These are phyloP conservation scores for Paramecium sexaurelia DNA, from an alignment of 73 alveolate genomes.

Conservation along the genomic window DNA sequence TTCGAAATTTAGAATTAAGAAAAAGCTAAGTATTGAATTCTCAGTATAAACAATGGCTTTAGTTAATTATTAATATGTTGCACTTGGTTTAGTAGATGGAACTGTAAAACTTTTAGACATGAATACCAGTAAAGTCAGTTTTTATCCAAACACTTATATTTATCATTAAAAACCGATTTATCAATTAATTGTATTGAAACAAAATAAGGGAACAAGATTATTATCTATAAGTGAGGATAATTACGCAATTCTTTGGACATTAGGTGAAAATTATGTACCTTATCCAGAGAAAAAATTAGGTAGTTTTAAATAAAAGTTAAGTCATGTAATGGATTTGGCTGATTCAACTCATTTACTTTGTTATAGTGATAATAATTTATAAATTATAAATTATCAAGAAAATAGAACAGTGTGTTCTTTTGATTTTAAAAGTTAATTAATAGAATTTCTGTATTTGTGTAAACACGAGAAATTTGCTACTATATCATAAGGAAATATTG, in stretches of 20 bases:
- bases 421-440: not conserved
- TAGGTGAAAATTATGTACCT: conserved; percentile 57
- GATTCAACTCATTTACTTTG: not conserved
- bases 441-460: conserved; percentile 36
- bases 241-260: conserved; percentile 34
- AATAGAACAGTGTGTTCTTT: not conserved
- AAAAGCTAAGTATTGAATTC: not conserved
- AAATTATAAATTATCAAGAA: not conserved
- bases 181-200: not conserved
- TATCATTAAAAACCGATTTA: not conserved
- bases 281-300: conserved; percentile 33
- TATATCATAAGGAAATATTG: not conserved
- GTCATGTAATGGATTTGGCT: conserved; percentile 12
- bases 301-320: not conserved
- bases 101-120: conserved; percentile 14
- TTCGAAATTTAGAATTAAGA: conserved; percentile 3
- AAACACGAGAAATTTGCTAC: conserved; percentile 33
- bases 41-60: not conserved
- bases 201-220: conserved; percentile 3
- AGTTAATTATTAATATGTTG: not conserved
- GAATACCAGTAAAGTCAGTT: conserved; percentile 27
- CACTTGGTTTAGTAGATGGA: conserved; percentile 44
- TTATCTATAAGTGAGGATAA: not conserved
- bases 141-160: conserved; percentile 16
- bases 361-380: not conserved